Conservation (phyloP, 2,329 filamentous ascomycete genomes). For the Fusarium mundagurra region DNA sequence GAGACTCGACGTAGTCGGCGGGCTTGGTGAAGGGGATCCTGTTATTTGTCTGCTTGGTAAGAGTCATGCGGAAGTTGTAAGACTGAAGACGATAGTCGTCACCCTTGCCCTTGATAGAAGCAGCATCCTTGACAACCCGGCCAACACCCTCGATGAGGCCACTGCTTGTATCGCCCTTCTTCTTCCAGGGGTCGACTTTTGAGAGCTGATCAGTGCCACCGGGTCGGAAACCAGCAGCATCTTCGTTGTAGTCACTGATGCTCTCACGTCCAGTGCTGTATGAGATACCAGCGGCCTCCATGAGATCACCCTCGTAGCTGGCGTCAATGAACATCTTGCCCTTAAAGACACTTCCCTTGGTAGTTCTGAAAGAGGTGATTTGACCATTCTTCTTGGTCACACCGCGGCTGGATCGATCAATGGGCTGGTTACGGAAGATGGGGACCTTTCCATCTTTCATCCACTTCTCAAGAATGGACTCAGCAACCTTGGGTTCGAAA, state of each 20-base stretch:
- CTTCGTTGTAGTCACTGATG: conserved; percentile 15
- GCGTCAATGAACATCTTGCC: conserved; percentile 38
- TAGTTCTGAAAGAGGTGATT: conserved; percentile 28
- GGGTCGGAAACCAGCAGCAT: conserved; percentile 22
- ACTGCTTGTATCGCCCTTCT: conserved; percentile 14
- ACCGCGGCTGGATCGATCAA: conserved; percentile 16
- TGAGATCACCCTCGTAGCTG: conserved; percentile 35
- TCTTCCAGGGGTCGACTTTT: conserved; percentile 22
- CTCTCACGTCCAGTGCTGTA: conserved; percentile 31
- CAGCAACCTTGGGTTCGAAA: conserved; percentile 35
- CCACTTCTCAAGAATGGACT: conserved; percentile 30
- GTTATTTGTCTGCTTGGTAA: conserved; percentile 17
- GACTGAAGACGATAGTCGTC: conserved; percentile 29
- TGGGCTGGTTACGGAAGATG: conserved; percentile 26
- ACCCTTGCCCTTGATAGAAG: background rate
- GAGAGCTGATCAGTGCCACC: conserved; percentile 1
- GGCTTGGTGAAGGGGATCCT: conserved; percentile 27
- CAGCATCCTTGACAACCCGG: conserved; percentile 9
- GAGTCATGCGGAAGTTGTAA: conserved; percentile 33
- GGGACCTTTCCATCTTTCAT: conserved; percentile 31
- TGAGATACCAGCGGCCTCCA: conserved; percentile 30
- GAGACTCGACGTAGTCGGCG: conserved; percentile 24
- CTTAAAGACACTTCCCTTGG: conserved; percentile 8
- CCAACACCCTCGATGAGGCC: conserved; percentile 24
- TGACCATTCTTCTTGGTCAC: conserved; percentile 23